Conservation (phyloP, 805 yeast genomes). For the Ogataea polymorpha region DNA sequence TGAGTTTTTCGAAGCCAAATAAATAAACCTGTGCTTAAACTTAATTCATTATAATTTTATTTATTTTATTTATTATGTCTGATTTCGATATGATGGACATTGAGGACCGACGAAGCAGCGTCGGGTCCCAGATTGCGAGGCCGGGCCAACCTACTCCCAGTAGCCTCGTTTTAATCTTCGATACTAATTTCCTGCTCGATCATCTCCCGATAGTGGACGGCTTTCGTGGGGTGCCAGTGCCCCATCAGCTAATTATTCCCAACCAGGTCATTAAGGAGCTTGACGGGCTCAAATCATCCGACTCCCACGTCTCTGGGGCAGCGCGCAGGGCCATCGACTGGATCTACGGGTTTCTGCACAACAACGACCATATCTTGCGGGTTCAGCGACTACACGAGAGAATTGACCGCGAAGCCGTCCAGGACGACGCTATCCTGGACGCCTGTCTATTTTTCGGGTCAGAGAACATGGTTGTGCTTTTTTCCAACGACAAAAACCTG, state of each 20-base stretch:
- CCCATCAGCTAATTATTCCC: slow-evolving; percentile 62
- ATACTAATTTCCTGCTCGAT: slow-evolving; percentile 78
- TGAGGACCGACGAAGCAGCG: slow-evolving; percentile 3
- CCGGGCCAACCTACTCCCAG: background rate
- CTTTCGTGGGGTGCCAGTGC: slow-evolving; percentile 38
- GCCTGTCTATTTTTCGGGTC: slow-evolving; percentile 67
- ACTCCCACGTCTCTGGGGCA: slow-evolving; percentile 34
- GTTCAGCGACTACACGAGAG: slow-evolving; percentile 65
- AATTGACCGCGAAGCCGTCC: slow-evolving; percentile 41
- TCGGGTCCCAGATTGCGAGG: background rate
- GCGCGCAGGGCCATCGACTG: slow-evolving; percentile 75
- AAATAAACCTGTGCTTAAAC: background rate
- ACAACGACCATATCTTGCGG: slow-evolving; percentile 44
- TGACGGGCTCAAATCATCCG: slow-evolving; percentile 71
- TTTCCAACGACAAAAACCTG: slow-evolving; percentile 82
- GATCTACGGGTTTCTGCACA: slow-evolving; percentile 63
- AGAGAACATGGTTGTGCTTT: slow-evolving; percentile 47
- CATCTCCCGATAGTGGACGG: slow-evolving; percentile 60
- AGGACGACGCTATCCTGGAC: slow-evolving; percentile 85
- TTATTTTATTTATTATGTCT: background rate
- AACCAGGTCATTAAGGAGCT: slow-evolving; percentile 66
- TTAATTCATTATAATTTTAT: background rate
- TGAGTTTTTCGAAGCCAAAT: slow-evolving; percentile 23
- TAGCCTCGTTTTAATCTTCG: slow-evolving; percentile 52
- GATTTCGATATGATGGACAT: slow-evolving; percentile 4